These are phyloP conservation scores for Annulohypoxylon moriforme DNA, from an alignment of 495 filamentous ascomycete genomes.

Conservation along the genomic window DNA sequence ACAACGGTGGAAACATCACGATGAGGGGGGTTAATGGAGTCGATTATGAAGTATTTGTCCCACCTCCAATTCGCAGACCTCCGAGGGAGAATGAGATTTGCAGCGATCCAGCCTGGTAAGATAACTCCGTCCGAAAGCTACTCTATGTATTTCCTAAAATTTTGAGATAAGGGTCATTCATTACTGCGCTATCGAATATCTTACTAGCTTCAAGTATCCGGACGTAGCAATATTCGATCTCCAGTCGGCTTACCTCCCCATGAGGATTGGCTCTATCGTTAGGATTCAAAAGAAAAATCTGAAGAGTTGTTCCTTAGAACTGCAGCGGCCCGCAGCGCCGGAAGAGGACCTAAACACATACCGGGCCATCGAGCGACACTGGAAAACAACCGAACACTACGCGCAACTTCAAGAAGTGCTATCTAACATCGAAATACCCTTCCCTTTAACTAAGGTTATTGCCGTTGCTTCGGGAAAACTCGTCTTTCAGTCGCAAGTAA, in stretches of 20 bases:
- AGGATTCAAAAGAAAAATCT: background rate
- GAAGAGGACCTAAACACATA: slow-evolving; percentile 3
- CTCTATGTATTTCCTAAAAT: slow-evolving; percentile 1
- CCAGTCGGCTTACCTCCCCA: slow-evolving; percentile 19
- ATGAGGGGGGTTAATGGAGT: slow-evolving; percentile 26
- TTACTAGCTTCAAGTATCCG: slow-evolving; percentile 7
- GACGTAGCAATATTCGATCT: slow-evolving; percentile 2
- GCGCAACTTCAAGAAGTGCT: slow-evolving; percentile 18
- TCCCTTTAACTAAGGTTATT: slow-evolving; percentile 37
- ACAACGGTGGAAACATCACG: slow-evolving; percentile 4
- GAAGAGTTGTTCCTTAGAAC: background rate
- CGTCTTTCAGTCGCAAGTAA: background rate
- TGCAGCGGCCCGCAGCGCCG: background rate
- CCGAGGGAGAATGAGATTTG: background rate
- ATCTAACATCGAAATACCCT: slow-evolving; percentile 13
- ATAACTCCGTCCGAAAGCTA: slow-evolving; percentile 1
- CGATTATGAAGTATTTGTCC: slow-evolving; percentile 20
- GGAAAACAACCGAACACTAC: slow-evolving; percentile 24
- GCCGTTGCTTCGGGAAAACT: slow-evolving; percentile 38
- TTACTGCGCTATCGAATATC: slow-evolving; percentile 18
- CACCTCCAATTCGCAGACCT: background rate
- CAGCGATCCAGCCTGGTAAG: background rate
- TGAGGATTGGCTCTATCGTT: slow-evolving; percentile 9
- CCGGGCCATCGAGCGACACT: slow-evolving; percentile 14
- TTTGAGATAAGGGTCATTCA: slow-evolving; percentile 13